Conservation (phyloP, 2,329 filamentous ascomycete species). For the Fusarium brevicatenulatum region DNA sequence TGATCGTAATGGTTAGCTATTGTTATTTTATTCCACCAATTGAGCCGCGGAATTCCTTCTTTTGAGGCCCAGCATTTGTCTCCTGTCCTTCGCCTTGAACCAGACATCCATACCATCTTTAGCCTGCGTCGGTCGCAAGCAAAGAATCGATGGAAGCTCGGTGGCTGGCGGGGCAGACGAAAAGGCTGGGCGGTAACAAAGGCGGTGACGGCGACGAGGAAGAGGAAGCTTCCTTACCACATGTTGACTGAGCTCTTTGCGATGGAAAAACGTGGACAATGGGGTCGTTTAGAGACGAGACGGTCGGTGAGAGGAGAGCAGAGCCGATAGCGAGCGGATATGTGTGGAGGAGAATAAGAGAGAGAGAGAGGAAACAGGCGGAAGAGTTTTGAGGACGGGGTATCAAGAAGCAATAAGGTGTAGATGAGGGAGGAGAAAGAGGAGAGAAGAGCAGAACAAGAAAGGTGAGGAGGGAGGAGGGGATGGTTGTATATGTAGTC, state of each 20-base stretch:
- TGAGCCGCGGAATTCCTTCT: conserved; percentile 16
- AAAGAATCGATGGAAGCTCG: conserved; percentile 34
- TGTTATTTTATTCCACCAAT: conserved; percentile 26
- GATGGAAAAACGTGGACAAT: conserved; percentile 24
- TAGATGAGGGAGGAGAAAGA: conserved; percentile 38
- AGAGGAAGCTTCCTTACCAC: conserved; percentile 41
- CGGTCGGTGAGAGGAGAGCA: conserved; percentile 32
- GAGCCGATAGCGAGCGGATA: conserved; percentile 36
- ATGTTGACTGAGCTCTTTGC: conserved; percentile 42
- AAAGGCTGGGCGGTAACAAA: conserved; percentile 17
- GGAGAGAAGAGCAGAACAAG: conserved; percentile 39
- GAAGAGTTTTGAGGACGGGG: conserved; percentile 31
- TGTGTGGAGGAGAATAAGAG: conserved; percentile 10
- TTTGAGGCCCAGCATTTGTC: conserved; percentile 12
- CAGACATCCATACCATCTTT: conserved; percentile 19
- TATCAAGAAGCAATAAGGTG: conserved; percentile 46
- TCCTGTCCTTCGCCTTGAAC: conserved; percentile 2
- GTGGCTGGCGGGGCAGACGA: conserved; percentile 2
- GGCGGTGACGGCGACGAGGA: conserved; percentile 36
- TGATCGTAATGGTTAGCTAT: conserved; percentile 52
- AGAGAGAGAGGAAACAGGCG: conserved; percentile 22
- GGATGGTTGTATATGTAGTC: conserved; percentile 43
- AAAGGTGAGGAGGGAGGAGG: conserved; percentile 31
- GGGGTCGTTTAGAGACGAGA: conserved; percentile 20
- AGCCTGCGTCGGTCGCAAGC: conserved; percentile 22